A percentile compares a stretch with the other conserved stretches of the same genome.
phyloP scores from a whole-genome alignment of 2,329 filamentous ascomycete genomes.

The Cladosporium sp. region DNA sequence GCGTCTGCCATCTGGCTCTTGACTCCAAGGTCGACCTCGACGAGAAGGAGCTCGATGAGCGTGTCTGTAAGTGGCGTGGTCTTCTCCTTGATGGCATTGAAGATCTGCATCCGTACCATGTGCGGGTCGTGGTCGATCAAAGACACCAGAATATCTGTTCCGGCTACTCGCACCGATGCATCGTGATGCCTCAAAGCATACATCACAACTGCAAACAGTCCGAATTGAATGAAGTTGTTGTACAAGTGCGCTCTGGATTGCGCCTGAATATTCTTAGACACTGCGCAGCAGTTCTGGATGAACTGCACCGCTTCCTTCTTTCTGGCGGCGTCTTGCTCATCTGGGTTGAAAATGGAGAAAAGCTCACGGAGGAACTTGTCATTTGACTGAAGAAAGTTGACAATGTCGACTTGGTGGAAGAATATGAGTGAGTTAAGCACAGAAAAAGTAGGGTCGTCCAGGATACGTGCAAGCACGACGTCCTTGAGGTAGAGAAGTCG shows the following conservation, averaged over 20 bases:
- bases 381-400: slow-evolving; percentile 88
- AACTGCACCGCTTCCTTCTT: slow-evolving; percentile 95
- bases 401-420: slow-evolving; percentile 98
- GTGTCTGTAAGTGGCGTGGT: slow-evolving; percentile 84
- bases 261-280: slow-evolving; percentile 90
- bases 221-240: slow-evolving; percentile 83
- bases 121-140: slow-evolving; percentile 94
- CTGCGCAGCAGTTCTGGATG: slow-evolving; percentile 91
- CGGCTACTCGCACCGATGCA: slow-evolving; percentile 80
- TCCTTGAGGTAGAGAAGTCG: slow-evolving; percentile 96
- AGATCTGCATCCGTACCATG: slow-evolving; percentile 90
- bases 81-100: slow-evolving; percentile 85
- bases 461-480: slow-evolving; percentile 91
- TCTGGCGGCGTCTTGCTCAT: slow-evolving; percentile 57
- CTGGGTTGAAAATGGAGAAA: slow-evolving; percentile 76
- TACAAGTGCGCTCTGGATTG: slow-evolving; percentile 77
- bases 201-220: slow-evolving; percentile 83
- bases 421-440: slow-evolving; percentile 97
- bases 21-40: slow-evolving; percentile 89
- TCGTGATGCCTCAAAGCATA: slow-evolving; percentile 85
- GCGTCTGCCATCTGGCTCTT: slow-evolving; percentile 95
- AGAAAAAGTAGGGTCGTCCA: slow-evolving; percentile 96
- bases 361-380: slow-evolving; percentile 74
- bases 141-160: slow-evolving; percentile 87
- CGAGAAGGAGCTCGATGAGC: slow-evolving; percentile 82